A percentile compares a stretch with the other conserved stretches of the same genome.
Evolutionary conservation across 768 basidiomycete species (phyloP).

Genomic region (Ephemerocybe angulata): DNA sequence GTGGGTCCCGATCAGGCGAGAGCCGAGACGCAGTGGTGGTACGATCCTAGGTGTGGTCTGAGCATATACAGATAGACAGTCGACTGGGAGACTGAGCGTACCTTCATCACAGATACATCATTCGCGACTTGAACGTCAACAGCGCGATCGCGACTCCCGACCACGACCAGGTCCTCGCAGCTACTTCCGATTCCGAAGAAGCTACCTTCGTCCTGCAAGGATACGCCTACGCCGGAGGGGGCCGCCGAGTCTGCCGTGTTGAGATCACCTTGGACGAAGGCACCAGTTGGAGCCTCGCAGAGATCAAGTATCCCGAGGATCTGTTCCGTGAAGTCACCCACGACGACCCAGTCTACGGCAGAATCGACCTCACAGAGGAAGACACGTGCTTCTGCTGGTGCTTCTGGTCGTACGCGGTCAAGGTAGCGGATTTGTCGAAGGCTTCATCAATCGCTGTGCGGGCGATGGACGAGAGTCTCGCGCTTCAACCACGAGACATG

Average conservation of each 20-base stretch:
- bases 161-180: constrained; percentile 44
- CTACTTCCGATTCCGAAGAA: constrained; percentile 5
- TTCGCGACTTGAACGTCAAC: constrained; percentile 59
- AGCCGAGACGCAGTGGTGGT: constrained; percentile 52
- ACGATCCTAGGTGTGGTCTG: constrained; percentile 39
- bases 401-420: constrained; percentile 48
- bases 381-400: constrained; percentile 62
- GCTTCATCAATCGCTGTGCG: constrained; percentile 44
- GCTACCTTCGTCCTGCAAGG: constrained; percentile 42
- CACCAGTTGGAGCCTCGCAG: constrained; percentile 41
- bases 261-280: constrained; percentile 58
- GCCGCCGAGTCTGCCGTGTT: constrained; percentile 52
- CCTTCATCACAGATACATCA: constrained; percentile 28
- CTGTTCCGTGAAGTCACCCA: constrained; percentile 36
- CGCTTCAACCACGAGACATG: constrained; percentile 52
- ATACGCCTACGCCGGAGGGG: constrained; percentile 63
- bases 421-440: constrained; percentile 28
- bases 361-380: constrained; percentile 42
- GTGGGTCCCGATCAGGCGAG: constrained; percentile 50
- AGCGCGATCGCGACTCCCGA: constrained; percentile 53
- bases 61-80: constrained; percentile 1
- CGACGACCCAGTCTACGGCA: constrained; percentile 42
- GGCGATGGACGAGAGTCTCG: constrained; percentile 52
- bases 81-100: neutral
- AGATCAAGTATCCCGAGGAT: constrained; percentile 47